Conservation (phyloP, 2,329 filamentous ascomycete species). For the Exophiala calicioides region DNA sequence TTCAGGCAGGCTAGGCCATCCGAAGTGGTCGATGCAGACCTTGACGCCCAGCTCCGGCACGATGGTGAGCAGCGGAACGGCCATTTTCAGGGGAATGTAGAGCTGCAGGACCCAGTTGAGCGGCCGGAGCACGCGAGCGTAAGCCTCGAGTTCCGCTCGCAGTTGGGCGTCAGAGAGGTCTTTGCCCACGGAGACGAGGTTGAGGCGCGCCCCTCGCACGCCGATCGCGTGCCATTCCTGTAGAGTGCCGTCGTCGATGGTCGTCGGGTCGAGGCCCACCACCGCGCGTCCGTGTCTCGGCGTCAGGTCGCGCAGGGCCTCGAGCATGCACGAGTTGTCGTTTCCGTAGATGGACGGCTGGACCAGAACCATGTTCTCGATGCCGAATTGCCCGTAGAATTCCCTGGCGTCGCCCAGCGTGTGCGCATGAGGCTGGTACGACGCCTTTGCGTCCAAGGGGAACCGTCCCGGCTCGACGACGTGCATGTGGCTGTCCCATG, state of each 20-base stretch:
- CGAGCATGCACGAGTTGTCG: slow-evolving; percentile 62
- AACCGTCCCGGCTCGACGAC: slow-evolving; percentile 57
- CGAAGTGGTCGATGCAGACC: slow-evolving; percentile 63
- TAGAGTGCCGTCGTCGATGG: slow-evolving; percentile 43
- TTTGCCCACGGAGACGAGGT: slow-evolving; percentile 57
- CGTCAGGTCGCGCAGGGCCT: slow-evolving; percentile 50
- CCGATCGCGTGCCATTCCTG: slow-evolving; percentile 58
- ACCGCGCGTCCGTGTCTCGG: slow-evolving; percentile 55
- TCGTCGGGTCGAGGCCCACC: slow-evolving; percentile 56
- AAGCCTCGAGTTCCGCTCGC: slow-evolving; percentile 44
- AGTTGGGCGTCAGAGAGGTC: slow-evolving; percentile 45
- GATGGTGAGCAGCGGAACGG: slow-evolving; percentile 52
- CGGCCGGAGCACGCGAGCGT: slow-evolving; percentile 54
- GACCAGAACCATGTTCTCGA: slow-evolving; percentile 59
- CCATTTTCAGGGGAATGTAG: slow-evolving; percentile 56
- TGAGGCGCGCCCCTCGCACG: slow-evolving; percentile 61
- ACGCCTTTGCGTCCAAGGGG: slow-evolving; percentile 50
- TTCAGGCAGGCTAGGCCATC: slow-evolving; percentile 46
- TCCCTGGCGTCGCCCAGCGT: slow-evolving; percentile 53
- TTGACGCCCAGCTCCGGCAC: slow-evolving; percentile 45
- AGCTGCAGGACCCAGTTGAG: slow-evolving; percentile 61
- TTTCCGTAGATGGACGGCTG: slow-evolving; percentile 64
- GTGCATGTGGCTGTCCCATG: slow-evolving; percentile 68
- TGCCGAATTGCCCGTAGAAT: slow-evolving; percentile 55
- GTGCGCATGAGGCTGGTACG: slow-evolving; percentile 55